A percentile compares a stretch with the other conserved stretches of the same genome.
Evolutionary conservation across 2,329 filamentous ascomycete genomes (phyloP).

Genomic region (Chrysoporthe austroafricana): DNA sequence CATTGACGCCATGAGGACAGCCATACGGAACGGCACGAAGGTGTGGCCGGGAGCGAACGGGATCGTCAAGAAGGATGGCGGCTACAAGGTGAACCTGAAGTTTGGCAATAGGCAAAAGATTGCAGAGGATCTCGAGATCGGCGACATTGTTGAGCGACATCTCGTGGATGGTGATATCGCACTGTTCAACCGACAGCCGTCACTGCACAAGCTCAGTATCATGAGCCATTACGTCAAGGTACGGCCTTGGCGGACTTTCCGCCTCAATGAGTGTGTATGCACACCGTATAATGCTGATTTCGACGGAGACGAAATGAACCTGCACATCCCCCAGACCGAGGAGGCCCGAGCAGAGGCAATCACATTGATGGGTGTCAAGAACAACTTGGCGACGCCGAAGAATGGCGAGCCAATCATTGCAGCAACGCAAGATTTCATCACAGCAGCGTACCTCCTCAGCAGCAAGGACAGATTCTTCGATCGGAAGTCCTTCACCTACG

Average conservation of each 20-base stretch:
- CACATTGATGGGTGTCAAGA: constrained; percentile 95
- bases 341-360: constrained; percentile 95
- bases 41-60: constrained; percentile 89
- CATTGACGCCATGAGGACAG: constrained; percentile 75
- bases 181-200: constrained; percentile 96
- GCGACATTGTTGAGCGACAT: constrained; percentile 92
- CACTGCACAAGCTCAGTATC: constrained; percentile 97
- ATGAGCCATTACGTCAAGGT: constrained; percentile 94
- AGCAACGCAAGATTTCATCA: constrained; percentile 99
- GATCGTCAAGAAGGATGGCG: constrained; percentile 68
- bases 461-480: constrained; percentile 94
- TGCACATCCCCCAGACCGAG: constrained; percentile 97
- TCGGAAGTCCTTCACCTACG: constrained; percentile 82
- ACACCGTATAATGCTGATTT: constrained; percentile 99
- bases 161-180: constrained; percentile 95
- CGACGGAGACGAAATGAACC: constrained; percentile 98
- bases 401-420: constrained; percentile 98
- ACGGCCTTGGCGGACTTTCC: constrained; percentile 92
- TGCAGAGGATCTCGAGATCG: constrained; percentile 76
- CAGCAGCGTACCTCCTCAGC: constrained; percentile 86
- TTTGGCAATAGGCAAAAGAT: constrained; percentile 72
- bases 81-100: constrained; percentile 74
- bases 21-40: constrained; percentile 74
- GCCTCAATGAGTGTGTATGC: constrained; percentile 97
- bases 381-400: constrained; percentile 94